Base-by-base conservation (phyloP, 805 yeast genomes). In the Nakazawaea ishiwadae region DNA sequence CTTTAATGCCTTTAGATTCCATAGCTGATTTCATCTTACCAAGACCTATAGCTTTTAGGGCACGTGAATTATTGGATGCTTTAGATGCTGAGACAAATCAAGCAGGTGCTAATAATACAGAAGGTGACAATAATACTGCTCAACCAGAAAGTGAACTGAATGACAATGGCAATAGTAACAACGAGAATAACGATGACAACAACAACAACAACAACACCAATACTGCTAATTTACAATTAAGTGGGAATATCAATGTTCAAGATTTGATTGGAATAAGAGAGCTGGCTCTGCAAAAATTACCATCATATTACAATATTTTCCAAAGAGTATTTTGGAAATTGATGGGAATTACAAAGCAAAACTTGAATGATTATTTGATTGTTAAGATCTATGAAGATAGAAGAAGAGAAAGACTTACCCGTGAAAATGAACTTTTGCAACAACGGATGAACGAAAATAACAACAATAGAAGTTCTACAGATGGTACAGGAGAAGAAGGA, bases 281-380 rank as follows among this genome's bases (percentile, higher is more conserved):
- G 33, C 30, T 40, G 47, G 39, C 16, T 35, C 16, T 28, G 47
- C 34, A 24, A 39, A 14, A 40, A 41, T 21, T 42, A 4, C 45
- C 45, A 4, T 20, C 27, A 1, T 73, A 54, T 53, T 62, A 14
- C 43, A 47, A 26, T 7, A 55, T 36, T 47, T 64, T 49, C 57
- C 62, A 55, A 51, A 49, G 46, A 12, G 21, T 71, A 0, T 75
- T 75, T 54, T 80, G 84, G 83, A 56, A 54, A 30, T 19, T 75
- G 4, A 75, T 81, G 81, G 83, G 84, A 1, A 65, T 81, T 27
- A 51, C 69, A 3, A 63, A 52, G 37, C 49, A 55, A 7, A 78
- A 80, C 46, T 49, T 81, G 40, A 69, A 67, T 51, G 65, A 75
- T 54, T 72, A 77, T 63, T 76, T 73, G 12, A 77, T 78, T 23